These are phyloP conservation scores for Adiantum capillusveneris DNA, from an alignment of 75 land plant genomes.

Conservation along the genomic window DNA sequence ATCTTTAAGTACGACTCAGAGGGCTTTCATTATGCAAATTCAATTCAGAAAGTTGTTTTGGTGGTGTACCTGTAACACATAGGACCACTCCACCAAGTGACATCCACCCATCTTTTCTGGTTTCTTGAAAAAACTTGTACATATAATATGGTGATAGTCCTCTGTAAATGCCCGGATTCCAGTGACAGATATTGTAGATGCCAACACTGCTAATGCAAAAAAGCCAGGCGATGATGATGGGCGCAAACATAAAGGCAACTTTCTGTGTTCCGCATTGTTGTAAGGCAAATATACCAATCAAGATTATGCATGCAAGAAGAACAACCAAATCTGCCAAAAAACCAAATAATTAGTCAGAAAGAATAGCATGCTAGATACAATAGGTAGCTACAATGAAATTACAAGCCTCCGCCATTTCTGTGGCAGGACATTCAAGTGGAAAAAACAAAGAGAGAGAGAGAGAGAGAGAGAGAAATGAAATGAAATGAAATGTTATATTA, in stretches of 20 bases:
- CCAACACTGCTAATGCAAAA: constrained; percentile 39
- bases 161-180: constrained; percentile 41
- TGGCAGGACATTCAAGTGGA: too few species aligned
- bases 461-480: too few species aligned
- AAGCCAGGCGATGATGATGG: constrained; percentile 55
- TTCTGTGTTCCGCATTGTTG: constrained; percentile 68
- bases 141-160: constrained; percentile 60
- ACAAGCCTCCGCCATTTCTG: too few species aligned
- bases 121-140: constrained; percentile 38
- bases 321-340: constrained; percentile 31
- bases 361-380: too few species aligned
- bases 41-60: too few species aligned
- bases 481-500: too few species aligned
- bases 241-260: constrained; percentile 62
- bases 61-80: constrained; percentile 32
- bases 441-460: too few species aligned
- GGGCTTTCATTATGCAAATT: too few species aligned
- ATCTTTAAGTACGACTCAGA: too few species aligned
- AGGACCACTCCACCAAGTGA: constrained; percentile 73
- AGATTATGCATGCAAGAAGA: constrained; percentile 40
- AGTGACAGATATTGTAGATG: constrained; percentile 47
- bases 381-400: too few species aligned
- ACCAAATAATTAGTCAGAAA: too few species aligned
- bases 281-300: constrained; percentile 39
- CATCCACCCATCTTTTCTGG: constrained; percentile 49